Conservation (phyloP, 208 protist genomes). For the Acanthamoeba healyi region DNA sequence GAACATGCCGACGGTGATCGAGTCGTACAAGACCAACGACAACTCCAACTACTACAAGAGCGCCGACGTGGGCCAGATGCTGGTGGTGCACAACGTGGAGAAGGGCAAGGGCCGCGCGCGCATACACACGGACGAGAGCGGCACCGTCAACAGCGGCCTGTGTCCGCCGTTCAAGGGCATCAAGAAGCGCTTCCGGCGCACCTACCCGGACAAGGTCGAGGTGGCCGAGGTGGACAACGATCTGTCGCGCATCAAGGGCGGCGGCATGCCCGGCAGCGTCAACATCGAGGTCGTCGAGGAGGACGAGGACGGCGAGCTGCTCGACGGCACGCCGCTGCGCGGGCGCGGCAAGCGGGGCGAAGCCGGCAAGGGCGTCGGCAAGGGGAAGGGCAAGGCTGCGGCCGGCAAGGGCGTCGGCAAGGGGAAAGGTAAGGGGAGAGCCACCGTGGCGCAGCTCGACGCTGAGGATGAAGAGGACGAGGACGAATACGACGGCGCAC, state of each 20-base stretch:
- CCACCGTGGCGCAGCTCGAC: not conserved
- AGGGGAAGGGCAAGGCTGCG: not conserved
- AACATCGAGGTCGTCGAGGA: slow-evolving; percentile 51
- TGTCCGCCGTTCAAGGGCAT: slow-evolving; percentile 45
- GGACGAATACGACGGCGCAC: not conserved
- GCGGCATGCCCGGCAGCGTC: slow-evolving; percentile 44
- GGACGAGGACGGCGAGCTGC: slow-evolving; percentile 45
- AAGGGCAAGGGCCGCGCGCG: slow-evolving; percentile 59
- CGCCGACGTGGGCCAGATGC: slow-evolving; percentile 66
- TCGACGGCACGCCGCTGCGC: not conserved
- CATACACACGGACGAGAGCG: slow-evolving; percentile 17
- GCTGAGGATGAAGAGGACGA: not conserved
- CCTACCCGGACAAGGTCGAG: slow-evolving; percentile 34
- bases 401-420: not conserved
- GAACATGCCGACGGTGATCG: slow-evolving; percentile 14
- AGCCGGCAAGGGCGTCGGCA: not conserved
- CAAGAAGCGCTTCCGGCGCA: slow-evolving; percentile 22
- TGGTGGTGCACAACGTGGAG: slow-evolving; percentile 60
- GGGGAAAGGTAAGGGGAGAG: not conserved
- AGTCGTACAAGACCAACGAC: slow-evolving; percentile 68
- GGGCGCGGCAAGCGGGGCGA: not conserved
- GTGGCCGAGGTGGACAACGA: slow-evolving; percentile 46
- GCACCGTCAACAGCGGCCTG: slow-evolving; percentile 53
- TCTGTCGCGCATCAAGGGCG: slow-evolving; percentile 36
- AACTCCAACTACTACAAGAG: slow-evolving; percentile 65